Percentiles rank a stretch among this genome's conserved stretches.
Evolutionary conservation across 192 early-diverging fungal genomes (phyloP).

Genomic region (Entomortierella beljakovae): DNA sequence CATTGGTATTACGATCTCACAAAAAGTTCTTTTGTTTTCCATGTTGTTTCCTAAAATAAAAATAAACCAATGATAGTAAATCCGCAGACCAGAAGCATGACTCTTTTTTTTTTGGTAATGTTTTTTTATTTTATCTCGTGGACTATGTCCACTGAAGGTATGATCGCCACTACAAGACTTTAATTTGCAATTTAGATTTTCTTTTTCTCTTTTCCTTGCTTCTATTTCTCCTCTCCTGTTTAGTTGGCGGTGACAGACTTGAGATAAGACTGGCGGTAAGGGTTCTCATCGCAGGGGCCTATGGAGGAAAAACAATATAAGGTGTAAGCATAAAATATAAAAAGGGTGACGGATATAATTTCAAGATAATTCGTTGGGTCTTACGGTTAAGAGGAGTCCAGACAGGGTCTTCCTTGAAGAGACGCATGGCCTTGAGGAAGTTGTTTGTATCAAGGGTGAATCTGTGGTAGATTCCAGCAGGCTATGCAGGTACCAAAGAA

Average conservation of each 20-base stretch:
- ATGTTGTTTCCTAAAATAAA: background rate
- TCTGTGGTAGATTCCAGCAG: constrained; percentile 96
- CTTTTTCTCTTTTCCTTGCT: background rate
- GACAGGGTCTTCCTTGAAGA: constrained; percentile 85
- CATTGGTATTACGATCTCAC: constrained; percentile 5
- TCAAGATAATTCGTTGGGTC: constrained; percentile 1
- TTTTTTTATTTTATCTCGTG: background rate
- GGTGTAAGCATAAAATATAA: background rate
- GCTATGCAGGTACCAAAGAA: constrained; percentile 53
- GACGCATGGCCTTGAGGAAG: constrained; percentile 89
- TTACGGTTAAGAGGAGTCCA: constrained; percentile 85
- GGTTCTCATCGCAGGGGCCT: constrained; percentile 69
- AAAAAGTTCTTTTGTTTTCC: background rate
- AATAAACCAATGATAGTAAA: too few species aligned
- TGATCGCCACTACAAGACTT: background rate
- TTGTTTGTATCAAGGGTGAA: constrained; percentile 92
- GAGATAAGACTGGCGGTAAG: constrained; percentile 64
- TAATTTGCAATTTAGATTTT: background rate
- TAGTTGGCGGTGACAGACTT: constrained; percentile 43
- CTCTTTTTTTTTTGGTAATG: background rate
- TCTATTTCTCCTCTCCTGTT: background rate
- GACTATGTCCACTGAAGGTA: background rate
- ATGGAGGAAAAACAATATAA: background rate
- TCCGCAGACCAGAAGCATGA: too few species aligned
- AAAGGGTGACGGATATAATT: background rate